phyloP scores from a whole-genome alignment of 306 rosid species.

The Erythrophleum fordii region DNA sequence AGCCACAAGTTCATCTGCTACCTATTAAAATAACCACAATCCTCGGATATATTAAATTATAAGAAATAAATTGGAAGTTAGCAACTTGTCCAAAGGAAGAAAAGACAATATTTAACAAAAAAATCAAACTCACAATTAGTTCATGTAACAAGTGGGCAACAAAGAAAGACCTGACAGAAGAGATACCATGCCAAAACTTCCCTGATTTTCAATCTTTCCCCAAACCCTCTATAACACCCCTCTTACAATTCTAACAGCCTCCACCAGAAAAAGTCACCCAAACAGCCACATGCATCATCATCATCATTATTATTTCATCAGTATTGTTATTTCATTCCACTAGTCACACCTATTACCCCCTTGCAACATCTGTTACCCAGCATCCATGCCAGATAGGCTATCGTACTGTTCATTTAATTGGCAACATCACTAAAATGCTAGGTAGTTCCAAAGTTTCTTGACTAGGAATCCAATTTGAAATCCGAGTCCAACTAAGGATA shows the following conservation, averaged over 20 bases:
- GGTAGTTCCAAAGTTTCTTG: background rate
- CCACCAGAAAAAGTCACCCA: background rate
- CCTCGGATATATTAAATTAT: conserved; percentile 32
- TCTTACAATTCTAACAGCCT: background rate
- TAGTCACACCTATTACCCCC: background rate
- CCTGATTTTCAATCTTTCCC: background rate
- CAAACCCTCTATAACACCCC: background rate
- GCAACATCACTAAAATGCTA: background rate
- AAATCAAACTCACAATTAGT: background rate
- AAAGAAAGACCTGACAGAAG: background rate
- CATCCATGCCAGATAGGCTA: background rate
- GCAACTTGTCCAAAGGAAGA: background rate
- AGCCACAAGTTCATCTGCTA: conserved; percentile 99
- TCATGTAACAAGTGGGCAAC: background rate
- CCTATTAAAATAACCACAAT: conserved; percentile 55
- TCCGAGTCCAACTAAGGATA: background rate
- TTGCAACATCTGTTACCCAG: background rate
- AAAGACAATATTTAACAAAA: too few species aligned
- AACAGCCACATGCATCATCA: background rate
- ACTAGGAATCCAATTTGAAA: background rate
- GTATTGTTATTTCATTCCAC: background rate
- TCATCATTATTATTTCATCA: background rate
- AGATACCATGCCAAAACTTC: background rate
- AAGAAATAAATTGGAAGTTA: background rate
- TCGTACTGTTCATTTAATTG: background rate